Percentiles rank a stretch among this genome's conserved stretches.
phyloP scores from a whole-genome alignment of 176 grass and related monocot genomes.

The Carex myosuroides region DNA sequence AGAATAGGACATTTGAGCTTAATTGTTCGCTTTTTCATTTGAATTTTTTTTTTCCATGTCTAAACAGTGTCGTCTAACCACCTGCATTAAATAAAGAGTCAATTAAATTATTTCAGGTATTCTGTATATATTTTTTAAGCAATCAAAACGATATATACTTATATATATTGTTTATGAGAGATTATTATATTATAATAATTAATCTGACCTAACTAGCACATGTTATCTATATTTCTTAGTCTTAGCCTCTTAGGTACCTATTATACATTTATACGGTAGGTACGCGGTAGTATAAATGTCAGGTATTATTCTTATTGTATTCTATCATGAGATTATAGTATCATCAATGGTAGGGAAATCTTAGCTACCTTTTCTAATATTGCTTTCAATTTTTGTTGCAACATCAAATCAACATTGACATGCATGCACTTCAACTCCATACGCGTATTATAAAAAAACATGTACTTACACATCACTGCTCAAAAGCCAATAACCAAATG shows the following conservation, averaged over 20 bases:
- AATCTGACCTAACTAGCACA: background rate
- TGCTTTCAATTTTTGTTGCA: constrained; percentile 16
- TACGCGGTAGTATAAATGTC: constrained; percentile 6
- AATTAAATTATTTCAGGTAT: background rate
- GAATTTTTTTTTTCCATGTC: background rate
- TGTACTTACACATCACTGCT: background rate
- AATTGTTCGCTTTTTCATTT: background rate
- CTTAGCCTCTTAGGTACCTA: background rate
- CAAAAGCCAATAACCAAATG: background rate
- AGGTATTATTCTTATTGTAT: constrained; percentile 6
- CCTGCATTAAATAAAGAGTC: background rate
- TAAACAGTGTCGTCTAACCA: background rate
- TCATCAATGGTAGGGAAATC: constrained; percentile 25
- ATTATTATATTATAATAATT: background rate
- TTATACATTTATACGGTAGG: background rate
- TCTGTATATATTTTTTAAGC: background rate
- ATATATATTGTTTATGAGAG: background rate
- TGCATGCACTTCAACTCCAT: constrained; percentile 18
- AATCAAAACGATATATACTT: background rate
- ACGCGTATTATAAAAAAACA: background rate
- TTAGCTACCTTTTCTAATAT: constrained; percentile 11
- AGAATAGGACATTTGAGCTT: background rate
- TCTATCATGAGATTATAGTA: constrained; percentile 7
- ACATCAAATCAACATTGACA: constrained; percentile 30
- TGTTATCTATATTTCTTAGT: background rate